Evolutionary conservation across 2,329 filamentous ascomycete genomes (phyloP).

Genomic region (Sarocladiaceae sp.): DNA sequence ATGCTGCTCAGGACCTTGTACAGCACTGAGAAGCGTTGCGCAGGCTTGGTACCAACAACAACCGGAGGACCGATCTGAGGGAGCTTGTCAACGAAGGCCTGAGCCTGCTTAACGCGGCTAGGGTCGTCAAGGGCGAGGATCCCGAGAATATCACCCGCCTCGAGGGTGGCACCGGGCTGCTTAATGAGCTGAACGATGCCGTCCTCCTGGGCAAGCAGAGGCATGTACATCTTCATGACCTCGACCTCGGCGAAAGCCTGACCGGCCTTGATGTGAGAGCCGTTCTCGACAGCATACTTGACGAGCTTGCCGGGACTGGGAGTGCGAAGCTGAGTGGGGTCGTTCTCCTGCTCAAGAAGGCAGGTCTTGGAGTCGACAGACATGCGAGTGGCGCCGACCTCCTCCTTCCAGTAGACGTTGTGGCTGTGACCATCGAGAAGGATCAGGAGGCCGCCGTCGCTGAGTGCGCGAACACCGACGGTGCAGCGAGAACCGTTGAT

Average conservation of each 20-base stretch:
- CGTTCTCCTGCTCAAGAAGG: slow-evolving; percentile 96
- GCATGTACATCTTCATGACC: slow-evolving; percentile 99
- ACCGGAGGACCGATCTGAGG: slow-evolving; percentile 83
- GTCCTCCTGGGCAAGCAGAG: slow-evolving; percentile 88
- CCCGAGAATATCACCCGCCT: slow-evolving; percentile 97
- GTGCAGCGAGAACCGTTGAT: slow-evolving; percentile 98
- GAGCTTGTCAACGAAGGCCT: slow-evolving; percentile 87
- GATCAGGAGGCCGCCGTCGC: slow-evolving; percentile 89
- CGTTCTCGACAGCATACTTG: slow-evolving; percentile 95
- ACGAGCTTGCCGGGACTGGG: slow-evolving; percentile 96
- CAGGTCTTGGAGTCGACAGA: slow-evolving; percentile 98
- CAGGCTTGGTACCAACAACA: slow-evolving; percentile 84
- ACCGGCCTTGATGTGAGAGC: slow-evolving; percentile 85
- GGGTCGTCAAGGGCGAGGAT: slow-evolving; percentile 95
- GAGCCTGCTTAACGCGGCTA: slow-evolving; percentile 91
- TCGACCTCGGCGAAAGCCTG: slow-evolving; percentile 96
- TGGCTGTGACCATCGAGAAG: slow-evolving; percentile 89
- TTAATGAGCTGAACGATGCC: slow-evolving; percentile 98
- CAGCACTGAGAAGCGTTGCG: slow-evolving; percentile 78
- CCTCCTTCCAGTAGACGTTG: slow-evolving; percentile 99
- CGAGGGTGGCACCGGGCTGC: slow-evolving; percentile 95
- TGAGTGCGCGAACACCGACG: slow-evolving; percentile 86
- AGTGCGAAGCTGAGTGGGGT: slow-evolving; percentile 92
- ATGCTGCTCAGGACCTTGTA: slow-evolving; percentile 81
- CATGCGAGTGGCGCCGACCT: slow-evolving; percentile 90